Evolutionary conservation across 2,329 filamentous ascomycete species (phyloP), one percentile per base, ranked within the genome.

Genomic region (Chaetomium strumarium): DNA sequence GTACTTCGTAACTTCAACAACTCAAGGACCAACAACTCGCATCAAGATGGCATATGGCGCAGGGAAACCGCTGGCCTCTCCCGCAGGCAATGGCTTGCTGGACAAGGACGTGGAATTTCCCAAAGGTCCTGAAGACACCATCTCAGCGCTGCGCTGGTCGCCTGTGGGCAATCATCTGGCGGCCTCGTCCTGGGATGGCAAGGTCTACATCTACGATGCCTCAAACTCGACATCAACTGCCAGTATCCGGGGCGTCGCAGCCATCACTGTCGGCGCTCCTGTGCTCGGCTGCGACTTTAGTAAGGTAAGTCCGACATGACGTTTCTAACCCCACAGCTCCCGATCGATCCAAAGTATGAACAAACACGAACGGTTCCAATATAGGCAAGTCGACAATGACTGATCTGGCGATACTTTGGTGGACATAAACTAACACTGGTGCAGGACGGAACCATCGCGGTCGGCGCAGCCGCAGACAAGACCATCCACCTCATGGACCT

Each of bases 101-200:
- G 56, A 36, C 8, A 52, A 42, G 10, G 65, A 67, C 40, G 47
- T 63, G 36, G 58, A 49, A 5, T 50, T 68, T 14, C 63, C 66
- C 8, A 49, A 56, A 2, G 64, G 66, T 48, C 61, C 62, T 12
- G 49, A 62, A 30, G 68, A 71, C 55, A 70, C 66, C 56, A 64
- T 71, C 63, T 65, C 64, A 39, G 61, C 65, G 34, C 39, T 71
- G 55, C 65, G 67, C 20, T 71, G 67, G 67, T 69, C 68, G 52
- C 67, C 66, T 3, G 55, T 55, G 33, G 55, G 61, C 24, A 58
- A 68, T 42, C 62, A 67, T 51, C 46, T 71, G 39, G 68, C 68
- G 10, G 65, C 64, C 33, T 62, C 66, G 14, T 66, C 62, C 16
- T 71, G 68, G 68, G 68, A 71, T 49, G 62, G 64, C 30, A 66